Evolutionary conservation across 768 basidiomycete genomes (phyloP).

Genomic region (Russula compacta): DNA sequence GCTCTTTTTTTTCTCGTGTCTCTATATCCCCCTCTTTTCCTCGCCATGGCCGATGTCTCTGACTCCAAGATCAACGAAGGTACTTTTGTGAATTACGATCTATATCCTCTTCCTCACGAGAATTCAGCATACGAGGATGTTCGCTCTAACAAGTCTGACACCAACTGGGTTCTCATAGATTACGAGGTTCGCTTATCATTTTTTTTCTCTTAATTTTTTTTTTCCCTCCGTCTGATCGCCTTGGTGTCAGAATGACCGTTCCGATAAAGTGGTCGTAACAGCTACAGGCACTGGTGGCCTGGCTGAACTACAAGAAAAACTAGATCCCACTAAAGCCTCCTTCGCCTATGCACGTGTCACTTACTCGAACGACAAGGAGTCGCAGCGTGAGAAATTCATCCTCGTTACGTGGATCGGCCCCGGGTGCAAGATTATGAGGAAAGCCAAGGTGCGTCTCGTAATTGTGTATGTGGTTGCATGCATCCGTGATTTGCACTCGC

Average conservation of each 20-base stretch:
- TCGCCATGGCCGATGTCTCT: slow-evolving; percentile 19
- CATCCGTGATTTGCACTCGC: background rate
- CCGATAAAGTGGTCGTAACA: slow-evolving; percentile 73
- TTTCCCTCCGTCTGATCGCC: background rate
- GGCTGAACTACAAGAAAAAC: slow-evolving; percentile 57
- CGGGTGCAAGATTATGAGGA: slow-evolving; percentile 82
- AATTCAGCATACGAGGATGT: slow-evolving; percentile 77
- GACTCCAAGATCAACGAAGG: slow-evolving; percentile 20
- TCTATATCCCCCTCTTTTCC: background rate
- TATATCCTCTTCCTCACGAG: background rate
- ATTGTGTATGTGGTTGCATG: slow-evolving; percentile 17
- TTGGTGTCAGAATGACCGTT: slow-evolving; percentile 48
- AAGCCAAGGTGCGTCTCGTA: slow-evolving; percentile 60
- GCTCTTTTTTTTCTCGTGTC: background rate
- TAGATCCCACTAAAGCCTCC: slow-evolving; percentile 69
- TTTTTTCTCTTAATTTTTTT: background rate
- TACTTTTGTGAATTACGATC: background rate
- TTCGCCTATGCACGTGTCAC: slow-evolving; percentile 79
- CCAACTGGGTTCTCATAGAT: slow-evolving; percentile 85
- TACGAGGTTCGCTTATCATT: slow-evolving; percentile 51
- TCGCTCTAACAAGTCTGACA: slow-evolving; percentile 74
- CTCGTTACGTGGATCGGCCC: slow-evolving; percentile 80
- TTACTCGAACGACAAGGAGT: slow-evolving; percentile 83
- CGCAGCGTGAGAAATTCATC: slow-evolving; percentile 81
- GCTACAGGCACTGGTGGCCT: slow-evolving; percentile 75